Evolutionary conservation across 2,329 filamentous ascomycete species (phyloP), one percentile per base, ranked within the genome.

Genomic region (Penicillium olsonii): DNA sequence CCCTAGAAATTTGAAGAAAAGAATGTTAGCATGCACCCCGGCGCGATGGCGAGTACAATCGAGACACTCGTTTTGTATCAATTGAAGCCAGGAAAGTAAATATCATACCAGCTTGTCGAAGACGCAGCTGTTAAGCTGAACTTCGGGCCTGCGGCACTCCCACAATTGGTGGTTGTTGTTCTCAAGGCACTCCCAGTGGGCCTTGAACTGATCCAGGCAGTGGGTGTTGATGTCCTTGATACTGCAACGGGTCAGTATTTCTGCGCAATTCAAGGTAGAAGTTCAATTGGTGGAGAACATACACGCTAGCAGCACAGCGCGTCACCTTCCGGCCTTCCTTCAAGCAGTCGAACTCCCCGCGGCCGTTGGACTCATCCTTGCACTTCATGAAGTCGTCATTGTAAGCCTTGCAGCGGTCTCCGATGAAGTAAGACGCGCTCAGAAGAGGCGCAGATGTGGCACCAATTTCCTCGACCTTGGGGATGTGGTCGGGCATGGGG

Each of bases 301-400:
- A 96, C 90, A 99, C 94, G 75, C 90, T 95, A 63, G 88, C 87
- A 52, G 94, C 94, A 79, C 94, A 99, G 77, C 94, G 84, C 63
- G 94, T 99, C 55, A 99, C 94, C 75, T 94, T 89, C 72, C 94
- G 84, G 49, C 94, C 94, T 78, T 99, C 94, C 81, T 90, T 92
- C 82, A 99, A 78, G 77, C 94, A 99, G 62, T 96, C 90, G 57
- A 95, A 75, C 80, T 99, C 94, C 72, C 91, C 94, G 74, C 84
- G 85, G 65, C 94, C 94, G 56, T 89, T 87, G 66, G 90, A 86
- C 77, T 96, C 91, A 62, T 84, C 89, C 87, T 99, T 99, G 87
- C 94, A 99, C 79, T 95, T 89, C 92, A 99, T 99, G 78, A 88
- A 99, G 77, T 99, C 94, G 80, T 99, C 94, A 76, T 97, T 97